Evolutionary conservation across 2,329 filamentous ascomycete species (phyloP).

Genomic region (Diaporthe velutina): DNA sequence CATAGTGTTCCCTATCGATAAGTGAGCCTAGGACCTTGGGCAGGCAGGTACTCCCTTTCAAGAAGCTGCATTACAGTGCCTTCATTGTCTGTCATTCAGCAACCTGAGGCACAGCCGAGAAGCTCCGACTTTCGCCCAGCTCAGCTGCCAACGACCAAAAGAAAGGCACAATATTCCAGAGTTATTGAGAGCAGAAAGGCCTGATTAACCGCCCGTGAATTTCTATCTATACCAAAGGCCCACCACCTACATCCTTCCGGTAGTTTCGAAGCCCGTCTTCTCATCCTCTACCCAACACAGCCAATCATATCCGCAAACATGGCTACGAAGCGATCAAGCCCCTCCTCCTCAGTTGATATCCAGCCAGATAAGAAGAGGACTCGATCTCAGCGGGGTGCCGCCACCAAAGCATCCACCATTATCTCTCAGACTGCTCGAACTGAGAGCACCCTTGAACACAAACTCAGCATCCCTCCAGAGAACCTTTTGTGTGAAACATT

Average conservation of each 20-base stretch:
- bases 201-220: background rate
- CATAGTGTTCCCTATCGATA: slow-evolving; percentile 12
- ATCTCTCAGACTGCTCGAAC: slow-evolving; percentile 32
- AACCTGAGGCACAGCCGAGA: background rate
- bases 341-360: background rate
- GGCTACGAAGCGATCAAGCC: slow-evolving; percentile 20
- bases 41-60: slow-evolving; percentile 1
- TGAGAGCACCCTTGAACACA: slow-evolving; percentile 45
- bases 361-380: slow-evolving; percentile 4
- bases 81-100: slow-evolving; percentile 1
- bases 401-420: slow-evolving; percentile 30
- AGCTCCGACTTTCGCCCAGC: background rate
- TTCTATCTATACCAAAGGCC: background rate
- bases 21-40: background rate
- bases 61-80: background rate
- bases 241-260: background rate
- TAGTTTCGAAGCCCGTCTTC: background rate
- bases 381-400: slow-evolving; percentile 31
- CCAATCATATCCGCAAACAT: background rate
- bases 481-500: slow-evolving; percentile 62
- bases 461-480: slow-evolving; percentile 45
- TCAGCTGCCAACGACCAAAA: background rate
- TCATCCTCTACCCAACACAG: background rate
- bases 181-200: background rate
- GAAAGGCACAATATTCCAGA: background rate